A percentile compares a stretch with the other conserved stretches of the same genome.
These are phyloP conservation scores for Citrus cavaleriei DNA, from an alignment of 345 rosid species.

Conservation along the genomic window DNA sequence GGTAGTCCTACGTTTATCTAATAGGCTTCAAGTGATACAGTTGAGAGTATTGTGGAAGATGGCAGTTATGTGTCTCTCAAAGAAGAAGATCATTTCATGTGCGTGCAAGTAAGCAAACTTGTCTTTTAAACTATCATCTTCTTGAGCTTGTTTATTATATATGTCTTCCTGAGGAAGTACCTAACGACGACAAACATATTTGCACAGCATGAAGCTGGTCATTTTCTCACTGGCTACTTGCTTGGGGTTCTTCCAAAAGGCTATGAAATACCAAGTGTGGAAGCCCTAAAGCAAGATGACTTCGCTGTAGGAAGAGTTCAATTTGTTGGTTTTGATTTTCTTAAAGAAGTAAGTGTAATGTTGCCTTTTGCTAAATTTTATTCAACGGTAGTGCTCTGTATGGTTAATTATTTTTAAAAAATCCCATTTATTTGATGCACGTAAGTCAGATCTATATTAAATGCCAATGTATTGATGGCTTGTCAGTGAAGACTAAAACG, in stretches of 20 bases:
- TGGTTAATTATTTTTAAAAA: not conserved
- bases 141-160: not conserved
- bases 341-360: conserved; percentile 34
- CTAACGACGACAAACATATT: not conserved
- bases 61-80: conserved; percentile 12
- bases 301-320: conserved; percentile 37
- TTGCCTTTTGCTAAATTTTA: not conserved
- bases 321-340: conserved; percentile 57
- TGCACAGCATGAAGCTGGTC: conserved; percentile 63
- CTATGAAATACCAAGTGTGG: conserved; percentile 35
- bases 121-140: too few relatives aligned
- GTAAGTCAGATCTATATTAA: not conserved
- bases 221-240: conserved; percentile 56
- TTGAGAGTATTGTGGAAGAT: conserved; percentile 4
- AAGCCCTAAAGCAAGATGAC: conserved; percentile 20
- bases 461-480: not conserved
- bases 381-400: not conserved
- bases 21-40: conserved; percentile 5
- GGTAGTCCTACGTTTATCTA: not conserved
- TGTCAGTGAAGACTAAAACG: not conserved
- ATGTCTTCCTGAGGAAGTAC: not conserved
- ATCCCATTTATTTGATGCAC: not conserved
- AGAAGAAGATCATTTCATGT: conserved; percentile 26
- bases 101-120: conserved; percentile 22
- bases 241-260: conserved; percentile 61